Conservation (phyloP, 305 asterid species). For the Fraxinus paxiana region DNA sequence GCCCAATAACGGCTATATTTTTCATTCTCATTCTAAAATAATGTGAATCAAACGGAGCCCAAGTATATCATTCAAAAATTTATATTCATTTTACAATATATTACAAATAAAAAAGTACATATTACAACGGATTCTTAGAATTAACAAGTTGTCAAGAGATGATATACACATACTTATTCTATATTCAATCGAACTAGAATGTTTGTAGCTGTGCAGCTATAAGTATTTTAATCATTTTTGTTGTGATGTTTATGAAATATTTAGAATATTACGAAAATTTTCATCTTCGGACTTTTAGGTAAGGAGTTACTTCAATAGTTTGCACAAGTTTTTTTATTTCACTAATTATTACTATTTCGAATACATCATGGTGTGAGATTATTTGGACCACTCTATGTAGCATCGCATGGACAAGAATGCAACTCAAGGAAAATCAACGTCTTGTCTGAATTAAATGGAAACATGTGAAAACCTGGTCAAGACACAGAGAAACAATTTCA, state of each 20-base stretch:
- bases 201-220: not conserved
- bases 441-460: not conserved
- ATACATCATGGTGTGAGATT: too few species aligned
- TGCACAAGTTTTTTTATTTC: not conserved
- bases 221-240: not conserved
- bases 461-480: not conserved
- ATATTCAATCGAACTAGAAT: too few species aligned
- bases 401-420: not conserved
- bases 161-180: too few species aligned
- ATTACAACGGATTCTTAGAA: too few species aligned
- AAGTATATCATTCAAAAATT: too few species aligned
- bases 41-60: too few species aligned
- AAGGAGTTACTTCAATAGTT: not conserved
- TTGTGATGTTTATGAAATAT: not conserved
- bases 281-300: not conserved
- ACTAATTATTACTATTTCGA: not conserved
- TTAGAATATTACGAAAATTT: too few species aligned
- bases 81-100: too few species aligned
- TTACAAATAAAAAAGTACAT: too few species aligned
- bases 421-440: not conserved
- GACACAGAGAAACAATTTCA: not conserved
- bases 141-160: too few species aligned
- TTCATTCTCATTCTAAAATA: too few species aligned
- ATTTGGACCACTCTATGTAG: not conserved
- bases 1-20: too few species aligned